phyloP scores from a whole-genome alignment of 768 basidiomycete species.

The Tricholoma sp. region DNA sequence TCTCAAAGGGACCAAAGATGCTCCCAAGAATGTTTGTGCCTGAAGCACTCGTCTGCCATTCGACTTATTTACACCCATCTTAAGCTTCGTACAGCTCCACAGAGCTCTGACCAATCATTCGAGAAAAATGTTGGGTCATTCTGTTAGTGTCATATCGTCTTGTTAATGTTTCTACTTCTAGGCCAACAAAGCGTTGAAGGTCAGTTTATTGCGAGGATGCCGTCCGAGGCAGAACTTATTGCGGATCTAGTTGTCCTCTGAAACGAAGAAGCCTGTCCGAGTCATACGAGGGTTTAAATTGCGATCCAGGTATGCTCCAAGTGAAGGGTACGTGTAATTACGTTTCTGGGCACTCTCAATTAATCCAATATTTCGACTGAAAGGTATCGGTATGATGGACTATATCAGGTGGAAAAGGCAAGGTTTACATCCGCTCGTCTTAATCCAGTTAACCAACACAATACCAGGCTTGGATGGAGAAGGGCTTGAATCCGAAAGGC shows the following conservation, averaged over 20 bases:
- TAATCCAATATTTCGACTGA: neutral
- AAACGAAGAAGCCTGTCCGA: slow-evolving; percentile 77
- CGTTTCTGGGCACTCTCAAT: neutral
- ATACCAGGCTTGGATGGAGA: slow-evolving; percentile 63
- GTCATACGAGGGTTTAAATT: slow-evolving; percentile 86
- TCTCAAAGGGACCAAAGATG: slow-evolving; percentile 75
- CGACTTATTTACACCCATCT: neutral
- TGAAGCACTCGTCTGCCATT: neutral
- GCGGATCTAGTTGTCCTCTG: slow-evolving; percentile 56
- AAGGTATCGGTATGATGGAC: slow-evolving; percentile 88
- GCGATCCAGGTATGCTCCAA: slow-evolving; percentile 68
- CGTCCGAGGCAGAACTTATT: neutral
- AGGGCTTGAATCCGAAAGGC: slow-evolving; percentile 61
- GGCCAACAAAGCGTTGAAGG: slow-evolving; percentile 70
- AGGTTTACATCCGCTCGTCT: neutral
- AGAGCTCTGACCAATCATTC: slow-evolving; percentile 80
- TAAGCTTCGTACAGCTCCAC: slow-evolving; percentile 84
- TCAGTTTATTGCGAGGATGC: slow-evolving; percentile 17
- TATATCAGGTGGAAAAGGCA: slow-evolving; percentile 77
- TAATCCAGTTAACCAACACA: neutral
- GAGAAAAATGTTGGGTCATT: slow-evolving; percentile 45
- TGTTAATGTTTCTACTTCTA: slow-evolving; percentile 12
- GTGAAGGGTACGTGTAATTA: slow-evolving; percentile 54
- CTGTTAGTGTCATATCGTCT: neutral
- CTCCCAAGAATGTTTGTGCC: slow-evolving; percentile 74